A percentile compares a stretch with the other conserved stretches of the same genome.
Conservation (phyloP, 345 rosid genomes). For the Punica granatum region DNA sequence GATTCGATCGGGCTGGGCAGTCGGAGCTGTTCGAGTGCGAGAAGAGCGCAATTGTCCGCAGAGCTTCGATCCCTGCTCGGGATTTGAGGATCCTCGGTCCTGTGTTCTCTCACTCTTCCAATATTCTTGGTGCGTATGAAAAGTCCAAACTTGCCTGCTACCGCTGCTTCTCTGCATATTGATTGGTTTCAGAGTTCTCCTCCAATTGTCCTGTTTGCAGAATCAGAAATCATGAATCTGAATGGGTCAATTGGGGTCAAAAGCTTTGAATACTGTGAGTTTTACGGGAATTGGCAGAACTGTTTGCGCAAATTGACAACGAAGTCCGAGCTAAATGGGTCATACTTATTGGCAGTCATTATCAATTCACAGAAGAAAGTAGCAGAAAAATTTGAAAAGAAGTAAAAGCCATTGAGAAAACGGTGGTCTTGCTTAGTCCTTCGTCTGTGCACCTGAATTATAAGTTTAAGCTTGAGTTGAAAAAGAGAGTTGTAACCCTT, state of each 20-base stretch:
- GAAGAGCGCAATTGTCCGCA: conserved; percentile 63
- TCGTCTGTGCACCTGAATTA: not conserved
- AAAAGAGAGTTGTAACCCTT: not conserved
- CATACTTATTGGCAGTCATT: not conserved
- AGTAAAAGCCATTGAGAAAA: no score
- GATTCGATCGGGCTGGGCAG: conserved; percentile 65
- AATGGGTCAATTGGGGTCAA: not conserved
- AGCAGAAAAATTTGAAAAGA: not conserved
- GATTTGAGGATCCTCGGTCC: conserved; percentile 95
- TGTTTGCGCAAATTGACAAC: no score
- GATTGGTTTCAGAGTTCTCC: not conserved
- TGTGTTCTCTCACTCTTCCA: conserved; percentile 81
- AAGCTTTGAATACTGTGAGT: no score
- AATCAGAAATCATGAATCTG: not conserved
- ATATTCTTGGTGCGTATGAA: conserved; percentile 51
- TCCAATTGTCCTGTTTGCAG: not conserved
- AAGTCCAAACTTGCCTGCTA: not conserved
- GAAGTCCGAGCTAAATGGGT: no score
- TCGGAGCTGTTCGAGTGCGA: conserved; percentile 82
- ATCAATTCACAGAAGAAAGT: not conserved
- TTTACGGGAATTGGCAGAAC: no score
- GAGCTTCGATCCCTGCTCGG: conserved; percentile 76
- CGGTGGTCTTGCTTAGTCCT: no score
- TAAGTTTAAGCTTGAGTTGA: not conserved
- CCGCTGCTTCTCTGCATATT: not conserved